phyloP scores from a whole-genome alignment of 306 rosid species.

The Rosa multiflora region DNA sequence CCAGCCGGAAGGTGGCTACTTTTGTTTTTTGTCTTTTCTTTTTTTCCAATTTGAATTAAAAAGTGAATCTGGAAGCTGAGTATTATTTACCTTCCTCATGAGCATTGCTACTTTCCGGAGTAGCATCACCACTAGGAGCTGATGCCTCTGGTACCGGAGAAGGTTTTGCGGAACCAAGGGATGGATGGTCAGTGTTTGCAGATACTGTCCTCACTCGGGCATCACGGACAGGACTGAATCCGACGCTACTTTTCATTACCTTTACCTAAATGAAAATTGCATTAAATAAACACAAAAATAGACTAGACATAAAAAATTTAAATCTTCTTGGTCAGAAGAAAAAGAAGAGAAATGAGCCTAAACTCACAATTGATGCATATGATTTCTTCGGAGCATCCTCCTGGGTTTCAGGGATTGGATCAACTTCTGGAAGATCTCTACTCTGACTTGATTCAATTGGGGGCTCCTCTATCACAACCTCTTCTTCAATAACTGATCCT shows the following conservation, averaged over 20 bases:
- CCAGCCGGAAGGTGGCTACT: background rate
- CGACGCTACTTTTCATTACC: constrained; percentile 57
- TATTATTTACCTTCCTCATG: constrained; percentile 74
- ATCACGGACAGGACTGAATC: constrained; percentile 47
- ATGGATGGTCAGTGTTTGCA: constrained; percentile 52
- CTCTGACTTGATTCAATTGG: constrained; percentile 39
- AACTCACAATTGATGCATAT: constrained; percentile 90
- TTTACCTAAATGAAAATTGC: constrained; percentile 40
- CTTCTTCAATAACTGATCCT: constrained; percentile 68
- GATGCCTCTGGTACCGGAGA: constrained; percentile 50
- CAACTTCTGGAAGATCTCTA: constrained; percentile 40
- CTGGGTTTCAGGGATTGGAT: constrained; percentile 53
- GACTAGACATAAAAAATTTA: constrained; percentile 7
- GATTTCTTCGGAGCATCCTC: constrained; percentile 76
- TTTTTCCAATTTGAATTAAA: background rate
- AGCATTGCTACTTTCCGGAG: constrained; percentile 60
- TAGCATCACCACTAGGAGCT: constrained; percentile 53
- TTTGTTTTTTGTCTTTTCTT: no score
- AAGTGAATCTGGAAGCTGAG: background rate
- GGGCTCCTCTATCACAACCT: constrained; percentile 50
- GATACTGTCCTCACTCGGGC: constrained; percentile 50
- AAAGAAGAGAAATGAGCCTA: constrained; percentile 19
- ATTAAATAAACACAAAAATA: constrained; percentile 25
- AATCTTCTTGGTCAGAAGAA: background rate
- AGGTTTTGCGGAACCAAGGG: constrained; percentile 44